A percentile compares a stretch with the other conserved stretches of the same genome.
Evolutionary conservation across 805 yeast species (phyloP).

Genomic region (Wickerhamomyces canadensis): DNA sequence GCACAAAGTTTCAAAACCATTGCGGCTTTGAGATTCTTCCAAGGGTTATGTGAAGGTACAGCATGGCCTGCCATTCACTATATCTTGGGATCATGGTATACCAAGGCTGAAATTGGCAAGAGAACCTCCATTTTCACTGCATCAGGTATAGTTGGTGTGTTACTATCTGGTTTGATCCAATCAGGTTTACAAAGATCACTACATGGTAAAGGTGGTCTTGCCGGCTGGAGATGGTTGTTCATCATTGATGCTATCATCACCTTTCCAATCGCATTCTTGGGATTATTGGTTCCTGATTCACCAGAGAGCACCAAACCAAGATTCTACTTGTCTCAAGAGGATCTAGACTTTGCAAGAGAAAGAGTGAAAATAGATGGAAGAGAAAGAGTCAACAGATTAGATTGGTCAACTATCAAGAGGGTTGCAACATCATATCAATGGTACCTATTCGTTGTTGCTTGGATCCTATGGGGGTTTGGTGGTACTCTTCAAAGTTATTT

Average conservation of each 20-base stretch:
- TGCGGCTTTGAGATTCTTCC: conserved; percentile 53
- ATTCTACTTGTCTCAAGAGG: conserved; percentile 14
- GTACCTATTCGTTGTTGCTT: conserved; percentile 16
- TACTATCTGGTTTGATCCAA: conserved; percentile 34
- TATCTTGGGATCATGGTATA: conserved; percentile 50
- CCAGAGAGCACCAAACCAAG: conserved; percentile 22
- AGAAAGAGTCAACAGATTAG: conserved; percentile 12
- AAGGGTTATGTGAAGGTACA: conserved; percentile 59
- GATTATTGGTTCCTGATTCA: conserved; percentile 41
- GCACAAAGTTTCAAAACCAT: conserved; percentile 6
- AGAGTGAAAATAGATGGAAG: conserved; percentile 14
- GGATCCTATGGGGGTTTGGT: conserved; percentile 12
- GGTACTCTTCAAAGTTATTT: conserved; percentile 10
- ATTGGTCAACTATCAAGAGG: conserved; percentile 13
- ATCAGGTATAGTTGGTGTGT: conserved; percentile 6
- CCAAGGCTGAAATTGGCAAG: conserved; percentile 48
- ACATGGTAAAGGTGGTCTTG: conserved; percentile 33
- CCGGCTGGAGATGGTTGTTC: conserved; percentile 29
- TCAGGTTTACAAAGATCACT: conserved; percentile 34
- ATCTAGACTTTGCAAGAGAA: conserved; percentile 9
- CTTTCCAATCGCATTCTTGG: conserved; percentile 45
- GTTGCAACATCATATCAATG: conserved; percentile 15
- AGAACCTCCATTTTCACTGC: conserved; percentile 47
- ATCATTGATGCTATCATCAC: conserved; percentile 43
- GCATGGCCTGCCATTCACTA: conserved; percentile 55